Conservation (phyloP, 2,329 filamentous ascomycete genomes). For the Talaromyces verruculosus region DNA sequence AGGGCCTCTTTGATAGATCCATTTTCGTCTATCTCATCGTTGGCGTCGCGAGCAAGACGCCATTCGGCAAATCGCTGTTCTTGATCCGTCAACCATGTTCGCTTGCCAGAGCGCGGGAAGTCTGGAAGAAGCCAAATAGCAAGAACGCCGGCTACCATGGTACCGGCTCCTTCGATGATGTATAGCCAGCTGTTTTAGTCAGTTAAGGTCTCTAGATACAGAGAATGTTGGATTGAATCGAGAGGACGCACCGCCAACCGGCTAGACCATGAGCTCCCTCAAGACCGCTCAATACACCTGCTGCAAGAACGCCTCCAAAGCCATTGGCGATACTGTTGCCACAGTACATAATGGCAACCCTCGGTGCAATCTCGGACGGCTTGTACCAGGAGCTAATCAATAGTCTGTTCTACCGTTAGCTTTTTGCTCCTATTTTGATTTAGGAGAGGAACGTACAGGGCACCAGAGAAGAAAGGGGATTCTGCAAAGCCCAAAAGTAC, state of each 20-base stretch:
- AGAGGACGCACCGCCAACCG: neutral
- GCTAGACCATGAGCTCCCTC: conserved; percentile 30
- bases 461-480: neutral
- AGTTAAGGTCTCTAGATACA: neutral
- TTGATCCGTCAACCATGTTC: conserved; percentile 26
- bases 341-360: conserved; percentile 49
- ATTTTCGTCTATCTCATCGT: conserved; percentile 28
- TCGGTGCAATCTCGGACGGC: conserved; percentile 56
- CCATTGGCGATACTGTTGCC: conserved; percentile 42
- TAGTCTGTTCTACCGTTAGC: neutral
- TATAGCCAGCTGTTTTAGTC: conserved; percentile 33
- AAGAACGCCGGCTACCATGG: conserved; percentile 35
- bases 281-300: conserved; percentile 30
- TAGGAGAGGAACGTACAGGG: neutral
- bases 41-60: conserved; percentile 25
- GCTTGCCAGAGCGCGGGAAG: conserved; percentile 22
- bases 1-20: conserved; percentile 24
- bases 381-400: conserved; percentile 61
- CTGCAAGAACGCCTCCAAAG: conserved; percentile 42
- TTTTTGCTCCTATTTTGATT: neutral
- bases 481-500: neutral
- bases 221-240: neutral
- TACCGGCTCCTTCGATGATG: conserved; percentile 42
- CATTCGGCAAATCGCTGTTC: conserved; percentile 27
- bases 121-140: conserved; percentile 40